phyloP scores from a whole-genome alignment of 495 filamentous ascomycete genomes.

The Talaromyces trachyspermus region DNA sequence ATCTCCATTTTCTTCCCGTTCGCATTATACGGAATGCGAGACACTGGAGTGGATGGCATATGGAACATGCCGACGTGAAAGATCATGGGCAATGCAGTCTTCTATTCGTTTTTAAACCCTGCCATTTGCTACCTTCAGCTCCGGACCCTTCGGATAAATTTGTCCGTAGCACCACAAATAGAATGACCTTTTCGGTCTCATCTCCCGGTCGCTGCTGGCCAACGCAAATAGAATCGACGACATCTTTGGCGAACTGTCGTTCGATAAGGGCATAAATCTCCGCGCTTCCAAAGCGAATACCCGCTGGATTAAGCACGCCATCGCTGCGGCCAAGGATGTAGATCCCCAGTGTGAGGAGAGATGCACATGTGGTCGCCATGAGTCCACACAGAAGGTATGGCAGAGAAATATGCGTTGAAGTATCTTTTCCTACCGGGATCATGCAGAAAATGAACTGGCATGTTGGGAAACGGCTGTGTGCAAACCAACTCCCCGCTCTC shows the following conservation, averaged over 20 bases:
- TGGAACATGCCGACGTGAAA: slow-evolving; percentile 5
- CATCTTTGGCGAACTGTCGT: slow-evolving; percentile 48
- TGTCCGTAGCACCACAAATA: slow-evolving; percentile 64
- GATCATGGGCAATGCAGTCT: not conserved
- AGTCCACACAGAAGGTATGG: slow-evolving; percentile 58
- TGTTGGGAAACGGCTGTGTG: slow-evolving; percentile 62
- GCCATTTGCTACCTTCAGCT: not conserved
- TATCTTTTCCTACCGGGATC: slow-evolving; percentile 49
- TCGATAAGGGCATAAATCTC: slow-evolving; percentile 74
- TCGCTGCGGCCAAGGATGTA: slow-evolving; percentile 67
- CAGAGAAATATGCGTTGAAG: slow-evolving; percentile 61
- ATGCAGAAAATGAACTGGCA: slow-evolving; percentile 66
- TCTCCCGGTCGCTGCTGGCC: slow-evolving; percentile 64
- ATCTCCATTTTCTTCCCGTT: slow-evolving; percentile 77
- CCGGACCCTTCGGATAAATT: not conserved
- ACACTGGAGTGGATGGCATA: slow-evolving; percentile 1
- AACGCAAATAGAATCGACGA: slow-evolving; percentile 66
- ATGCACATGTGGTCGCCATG: slow-evolving; percentile 71
- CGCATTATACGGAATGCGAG: slow-evolving; percentile 53
- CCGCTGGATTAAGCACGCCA: slow-evolving; percentile 70
- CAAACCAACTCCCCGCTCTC: slow-evolving; percentile 67
- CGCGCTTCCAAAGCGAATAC: slow-evolving; percentile 68
- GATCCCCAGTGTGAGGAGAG: slow-evolving; percentile 57
- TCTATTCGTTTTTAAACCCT: not conserved
- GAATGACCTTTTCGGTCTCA: slow-evolving; percentile 62